These are phyloP conservation scores for Posidonia oceanica DNA, from an alignment of 116 monocot genomes.

Conservation along the genomic window DNA sequence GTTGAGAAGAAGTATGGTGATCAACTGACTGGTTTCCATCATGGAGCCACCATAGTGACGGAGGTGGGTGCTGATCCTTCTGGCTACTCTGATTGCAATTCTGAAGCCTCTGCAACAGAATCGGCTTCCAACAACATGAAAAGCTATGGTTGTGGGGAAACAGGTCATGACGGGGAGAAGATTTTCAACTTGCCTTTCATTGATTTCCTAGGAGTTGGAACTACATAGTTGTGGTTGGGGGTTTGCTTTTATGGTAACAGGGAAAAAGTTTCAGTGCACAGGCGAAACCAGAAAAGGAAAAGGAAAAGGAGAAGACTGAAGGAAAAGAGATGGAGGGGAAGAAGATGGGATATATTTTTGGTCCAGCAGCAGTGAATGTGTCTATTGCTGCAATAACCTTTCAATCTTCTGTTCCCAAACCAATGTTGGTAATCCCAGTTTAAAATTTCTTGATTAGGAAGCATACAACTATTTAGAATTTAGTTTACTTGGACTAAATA, in stretches of 20 bases:
- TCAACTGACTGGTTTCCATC: neutral
- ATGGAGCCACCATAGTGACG: conserved; percentile 5
- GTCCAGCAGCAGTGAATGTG: neutral
- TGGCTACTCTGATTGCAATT: conserved; percentile 25
- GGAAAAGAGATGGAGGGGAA: neutral
- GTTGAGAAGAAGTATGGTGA: conserved; percentile 6
- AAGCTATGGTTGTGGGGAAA: conserved; percentile 5
- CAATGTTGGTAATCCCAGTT: neutral
- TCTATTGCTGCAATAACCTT: neutral
- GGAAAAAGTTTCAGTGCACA: no score
- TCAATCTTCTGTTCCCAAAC: neutral
- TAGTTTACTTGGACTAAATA: neutral
- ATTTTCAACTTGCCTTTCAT: conserved; percentile 32
- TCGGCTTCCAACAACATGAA: conserved; percentile 10
- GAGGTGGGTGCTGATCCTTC: conserved; percentile 9
- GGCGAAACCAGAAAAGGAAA: neutral
- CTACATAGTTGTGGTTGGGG: conserved; percentile 11
- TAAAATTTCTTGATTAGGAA: neutral
- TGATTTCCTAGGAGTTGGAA: conserved; percentile 71
- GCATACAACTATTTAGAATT: neutral
- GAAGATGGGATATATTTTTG: neutral
- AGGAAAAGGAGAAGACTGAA: neutral
- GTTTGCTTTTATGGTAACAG: neutral
- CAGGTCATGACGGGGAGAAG: conserved; percentile 8
- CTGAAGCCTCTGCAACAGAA: conserved; percentile 26